Evolutionary conservation across 2,329 filamentous ascomycete genomes (phyloP).

Genomic region (Botryotinia globosa): DNA sequence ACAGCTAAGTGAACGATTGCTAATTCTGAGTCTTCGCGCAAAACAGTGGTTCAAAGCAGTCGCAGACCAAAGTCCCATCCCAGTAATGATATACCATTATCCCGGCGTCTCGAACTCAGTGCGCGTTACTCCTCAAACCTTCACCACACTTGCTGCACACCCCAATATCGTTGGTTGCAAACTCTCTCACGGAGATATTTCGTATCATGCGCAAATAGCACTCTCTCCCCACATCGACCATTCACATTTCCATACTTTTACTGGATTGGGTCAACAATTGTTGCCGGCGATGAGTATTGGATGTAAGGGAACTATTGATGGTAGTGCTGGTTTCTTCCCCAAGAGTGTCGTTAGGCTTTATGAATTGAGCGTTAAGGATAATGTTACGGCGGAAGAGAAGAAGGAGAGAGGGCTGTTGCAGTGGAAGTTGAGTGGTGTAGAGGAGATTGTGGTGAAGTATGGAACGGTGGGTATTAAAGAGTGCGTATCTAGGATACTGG

Average conservation of each 20-base stretch:
- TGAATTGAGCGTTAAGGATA: conserved; percentile 44
- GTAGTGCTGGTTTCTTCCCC: conserved; percentile 63
- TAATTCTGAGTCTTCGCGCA: conserved; percentile 35
- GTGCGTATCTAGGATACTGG: conserved; percentile 56
- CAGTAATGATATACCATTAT: conserved; percentile 44
- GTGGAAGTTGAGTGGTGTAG: conserved; percentile 58
- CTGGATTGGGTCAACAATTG: conserved; percentile 63
- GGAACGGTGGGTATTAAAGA: conserved; percentile 66
- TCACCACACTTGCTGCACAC: conserved; percentile 55
- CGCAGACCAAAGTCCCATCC: conserved; percentile 19
- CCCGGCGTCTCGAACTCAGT: conserved; percentile 66
- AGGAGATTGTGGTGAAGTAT: conserved; percentile 59
- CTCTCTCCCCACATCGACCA: conserved; percentile 58
- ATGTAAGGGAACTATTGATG: conserved; percentile 64
- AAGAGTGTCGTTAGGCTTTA: conserved; percentile 58
- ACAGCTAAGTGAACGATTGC: not conserved
- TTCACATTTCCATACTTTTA: conserved; percentile 58
- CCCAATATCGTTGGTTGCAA: conserved; percentile 68
- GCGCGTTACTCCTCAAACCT: conserved; percentile 56
- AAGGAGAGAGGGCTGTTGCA: conserved; percentile 55
- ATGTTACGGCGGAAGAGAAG: conserved; percentile 43
- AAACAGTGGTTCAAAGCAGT: conserved; percentile 18
- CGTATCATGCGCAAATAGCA: conserved; percentile 60
- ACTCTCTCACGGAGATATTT: conserved; percentile 65
- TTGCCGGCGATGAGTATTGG: conserved; percentile 61